Conservation (phyloP, 495 filamentous ascomycete genomes). For the Neurospora africana region DNA sequence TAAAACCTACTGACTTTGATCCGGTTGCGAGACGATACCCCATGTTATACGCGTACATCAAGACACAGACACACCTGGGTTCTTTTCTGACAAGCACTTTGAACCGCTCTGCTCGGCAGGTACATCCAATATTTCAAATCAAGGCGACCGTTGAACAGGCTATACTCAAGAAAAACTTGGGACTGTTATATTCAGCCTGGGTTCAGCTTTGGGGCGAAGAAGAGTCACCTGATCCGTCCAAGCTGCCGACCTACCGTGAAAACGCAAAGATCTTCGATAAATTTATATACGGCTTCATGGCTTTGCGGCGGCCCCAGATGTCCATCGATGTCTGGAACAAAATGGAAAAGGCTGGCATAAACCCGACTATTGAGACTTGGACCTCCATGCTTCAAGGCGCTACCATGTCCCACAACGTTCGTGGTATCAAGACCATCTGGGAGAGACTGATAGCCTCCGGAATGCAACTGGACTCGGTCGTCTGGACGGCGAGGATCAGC, state of each 20-base stretch:
- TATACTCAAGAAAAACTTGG: constrained; percentile 9
- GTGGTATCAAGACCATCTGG: constrained; percentile 50
- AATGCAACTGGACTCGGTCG: constrained; percentile 40
- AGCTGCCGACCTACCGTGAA: constrained; percentile 5
- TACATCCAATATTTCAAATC: not conserved
- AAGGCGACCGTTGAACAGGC: constrained; percentile 6
- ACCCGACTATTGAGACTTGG: constrained; percentile 48
- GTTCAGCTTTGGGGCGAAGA: constrained; percentile 20
- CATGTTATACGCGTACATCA: not conserved
- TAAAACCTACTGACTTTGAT: constrained; percentile 5
- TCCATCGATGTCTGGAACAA: constrained; percentile 50
- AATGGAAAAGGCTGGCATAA: constrained; percentile 39
- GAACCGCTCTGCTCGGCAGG: not conserved
- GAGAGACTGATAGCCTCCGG: constrained; percentile 38
- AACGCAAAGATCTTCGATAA: constrained; percentile 37
- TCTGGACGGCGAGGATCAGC: constrained; percentile 55
- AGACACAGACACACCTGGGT: constrained; percentile 1
- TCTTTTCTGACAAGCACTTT: not conserved
- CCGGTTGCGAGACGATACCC: constrained; percentile 1
- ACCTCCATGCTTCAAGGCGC: constrained; percentile 54
- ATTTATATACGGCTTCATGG: constrained; percentile 45
- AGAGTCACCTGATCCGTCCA: constrained; percentile 2
- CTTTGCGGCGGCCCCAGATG: constrained; percentile 32
- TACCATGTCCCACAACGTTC: constrained; percentile 31
- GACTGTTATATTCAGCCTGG: constrained; percentile 19